Evolutionary conservation across 2,329 filamentous ascomycete genomes (phyloP), one percentile per base, ranked within the genome.

Genomic region (Furcasterigmium sp.): DNA sequence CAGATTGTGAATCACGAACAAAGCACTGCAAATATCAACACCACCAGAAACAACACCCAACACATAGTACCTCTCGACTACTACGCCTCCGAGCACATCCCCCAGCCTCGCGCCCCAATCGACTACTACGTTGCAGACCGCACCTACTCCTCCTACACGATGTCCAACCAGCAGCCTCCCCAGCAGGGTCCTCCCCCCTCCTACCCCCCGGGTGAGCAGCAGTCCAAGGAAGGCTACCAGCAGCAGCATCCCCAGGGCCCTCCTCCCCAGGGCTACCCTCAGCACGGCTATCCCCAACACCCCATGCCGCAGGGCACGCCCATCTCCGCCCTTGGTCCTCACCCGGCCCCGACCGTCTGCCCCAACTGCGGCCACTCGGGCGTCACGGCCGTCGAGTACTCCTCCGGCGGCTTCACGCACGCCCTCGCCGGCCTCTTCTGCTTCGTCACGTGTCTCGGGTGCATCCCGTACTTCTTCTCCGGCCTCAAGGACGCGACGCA

Each of bases 401-500:
- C 43, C 17, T 48, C 50, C 7, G 51, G 49, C 25, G 50, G 50
- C 21, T 55, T 53, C 40, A 55, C 53, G 5, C 53, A 56, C 34
- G 17, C 41, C 7, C 42, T 55, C 17, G 53, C 48, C 7, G 48
- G 49, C 4, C 17, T 56, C 5, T 43, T 46, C 8, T 56, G 52
- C 28, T 54, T 45, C 25, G 41, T 55, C 15, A 46, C 44, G 21
- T 52, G 50, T 18, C 45, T 54, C 10, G 52, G 53, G 2, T 56
- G 53, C 25, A 50, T 56, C 30, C 53, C 53, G 0, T 56, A 56
- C 37, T 41, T 53, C 15, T 46, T 55, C 7, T 42, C 42, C 0
- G 44, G 46, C 1, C 30, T 56, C 4, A 56, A 56, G 41, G 53
- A 56, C 28, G 51, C 48, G 13, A 44, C 44, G 7, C 53, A 56